phyloP scores from a whole-genome alignment of 805 yeast species.

The Wickerhamiella sorbophila region DNA sequence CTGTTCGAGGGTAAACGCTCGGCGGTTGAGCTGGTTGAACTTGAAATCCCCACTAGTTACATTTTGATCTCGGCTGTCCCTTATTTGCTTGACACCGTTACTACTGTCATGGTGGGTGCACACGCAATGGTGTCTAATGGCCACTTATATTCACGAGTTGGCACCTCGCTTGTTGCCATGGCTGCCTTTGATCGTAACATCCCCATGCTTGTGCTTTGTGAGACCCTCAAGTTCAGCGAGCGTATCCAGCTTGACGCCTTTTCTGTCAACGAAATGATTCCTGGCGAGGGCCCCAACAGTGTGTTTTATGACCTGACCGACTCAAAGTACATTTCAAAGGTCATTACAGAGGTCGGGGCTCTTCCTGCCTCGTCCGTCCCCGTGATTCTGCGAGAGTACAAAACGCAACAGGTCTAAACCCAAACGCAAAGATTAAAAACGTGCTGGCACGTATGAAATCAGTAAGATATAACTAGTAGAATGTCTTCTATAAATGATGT shows the following conservation, averaged over 20 bases:
- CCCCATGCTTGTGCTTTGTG: slow-evolving; percentile 93
- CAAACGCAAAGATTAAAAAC: too few species aligned
- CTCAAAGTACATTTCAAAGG: slow-evolving; percentile 82
- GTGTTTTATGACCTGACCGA: slow-evolving; percentile 91
- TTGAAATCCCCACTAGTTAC: slow-evolving; percentile 62
- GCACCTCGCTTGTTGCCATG: slow-evolving; percentile 88
- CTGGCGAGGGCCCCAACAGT: slow-evolving; percentile 37
- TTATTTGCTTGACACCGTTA: slow-evolving; percentile 62
- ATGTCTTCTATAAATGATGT: not conserved
- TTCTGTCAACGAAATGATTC: slow-evolving; percentile 65
- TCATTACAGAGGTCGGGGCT: slow-evolving; percentile 91
- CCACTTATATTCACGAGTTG: slow-evolving; percentile 80
- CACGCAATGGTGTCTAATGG: slow-evolving; percentile 97
- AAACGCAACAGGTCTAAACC: slow-evolving; percentile 2
- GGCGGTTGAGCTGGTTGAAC: slow-evolving; percentile 46
- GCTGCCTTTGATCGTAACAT: slow-evolving; percentile 75
- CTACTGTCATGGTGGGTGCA: slow-evolving; percentile 86
- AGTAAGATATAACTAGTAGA: not conserved
- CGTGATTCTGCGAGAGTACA: slow-evolving; percentile 82
- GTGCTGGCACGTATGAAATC: not conserved
- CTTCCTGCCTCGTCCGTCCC: slow-evolving; percentile 98
- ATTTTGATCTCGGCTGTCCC: slow-evolving; percentile 66
- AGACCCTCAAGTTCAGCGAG: slow-evolving; percentile 84
- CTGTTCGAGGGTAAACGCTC: slow-evolving; percentile 80
- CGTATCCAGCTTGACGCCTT: slow-evolving; percentile 94